Evolutionary conservation across 768 basidiomycete species (phyloP).

Genomic region (Tylopilus balloui): DNA sequence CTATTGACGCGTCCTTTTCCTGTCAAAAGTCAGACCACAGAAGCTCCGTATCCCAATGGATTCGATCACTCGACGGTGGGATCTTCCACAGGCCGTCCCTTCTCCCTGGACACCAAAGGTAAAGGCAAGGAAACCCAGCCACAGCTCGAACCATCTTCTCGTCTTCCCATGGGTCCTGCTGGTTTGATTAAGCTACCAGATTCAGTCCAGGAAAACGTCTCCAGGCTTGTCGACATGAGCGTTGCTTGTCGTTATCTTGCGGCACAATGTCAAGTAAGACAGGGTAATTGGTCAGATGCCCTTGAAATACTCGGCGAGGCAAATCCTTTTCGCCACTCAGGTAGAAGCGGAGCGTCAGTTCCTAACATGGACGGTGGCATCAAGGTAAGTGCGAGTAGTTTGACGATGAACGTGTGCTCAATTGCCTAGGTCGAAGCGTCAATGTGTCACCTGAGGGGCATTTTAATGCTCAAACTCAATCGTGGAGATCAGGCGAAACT

Average conservation of each 20-base stretch:
- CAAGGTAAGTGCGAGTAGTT: slow-evolving; percentile 53
- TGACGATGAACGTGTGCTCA: slow-evolving; percentile 1
- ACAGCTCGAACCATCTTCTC: slow-evolving; percentile 37
- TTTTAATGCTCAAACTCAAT: slow-evolving; percentile 92
- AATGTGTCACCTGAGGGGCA: slow-evolving; percentile 90
- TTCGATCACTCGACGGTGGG: slow-evolving; percentile 14
- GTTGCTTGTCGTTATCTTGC: slow-evolving; percentile 95
- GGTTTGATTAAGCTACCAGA: slow-evolving; percentile 68
- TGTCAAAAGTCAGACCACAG: slow-evolving; percentile 41
- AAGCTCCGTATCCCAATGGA: slow-evolving; percentile 27
- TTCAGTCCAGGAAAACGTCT: slow-evolving; percentile 59
- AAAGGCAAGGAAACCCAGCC: slow-evolving; percentile 56
- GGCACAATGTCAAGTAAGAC: slow-evolving; percentile 88
- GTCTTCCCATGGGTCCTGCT: slow-evolving; percentile 67
- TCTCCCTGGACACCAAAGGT: slow-evolving; percentile 43
- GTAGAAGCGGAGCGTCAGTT: slow-evolving; percentile 62
- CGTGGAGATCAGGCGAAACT: slow-evolving; percentile 88
- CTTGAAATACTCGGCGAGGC: slow-evolving; percentile 90
- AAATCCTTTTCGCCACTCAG: slow-evolving; percentile 78
- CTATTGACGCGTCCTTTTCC: slow-evolving; percentile 86
- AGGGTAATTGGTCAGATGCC: slow-evolving; percentile 90
- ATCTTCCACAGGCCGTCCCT: slow-evolving; percentile 41
- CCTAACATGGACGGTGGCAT: slow-evolving; percentile 89
- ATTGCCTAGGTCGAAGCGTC: slow-evolving; percentile 85
- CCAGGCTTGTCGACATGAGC: slow-evolving; percentile 87